Base-by-base conservation (phyloP, 257 asterid genomes). In the Nicotiana attenuata region DNA sequence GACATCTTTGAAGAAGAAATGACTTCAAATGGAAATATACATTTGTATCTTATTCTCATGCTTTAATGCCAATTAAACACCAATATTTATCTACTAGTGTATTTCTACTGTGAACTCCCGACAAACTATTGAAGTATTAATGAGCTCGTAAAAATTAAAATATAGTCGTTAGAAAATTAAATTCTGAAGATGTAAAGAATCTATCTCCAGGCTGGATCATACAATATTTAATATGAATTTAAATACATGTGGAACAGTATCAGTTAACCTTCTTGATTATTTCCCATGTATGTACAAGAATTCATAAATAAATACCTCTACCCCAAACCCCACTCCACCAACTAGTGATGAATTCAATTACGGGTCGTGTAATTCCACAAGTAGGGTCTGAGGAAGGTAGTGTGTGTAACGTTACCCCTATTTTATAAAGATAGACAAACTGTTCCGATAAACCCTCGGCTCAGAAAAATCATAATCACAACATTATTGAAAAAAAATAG, bases 351-450 rank as follows among this genome's bases (percentile, higher is more conserved):
- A 55, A 55, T 55, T 53, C 59, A 53, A 52, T 5, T n/a, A 14
- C 5, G 57, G 5, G 55, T 50, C 17, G 56, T 11, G 17, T 2
- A 28, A 38, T 7, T 7, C 0, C 0, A 7, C 3, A 33, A 35
- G 0, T 8, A 2, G 2, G 8, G 9, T 38, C 47, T 1, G 10
- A 0, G 2, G 0, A 41, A 2, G 9, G 0, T 7, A 41, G 11
- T n/a, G n/a, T n/a, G n/a, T n/a, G n/a, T n/a, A n/a, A n/a, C n/a
- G n/a, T n/a, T n/a, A n/a, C n/a, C n/a, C n/a, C n/a, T n/a, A n/a
- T n/a, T n/a, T n/a, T n/a, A n/a, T n/a, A n/a, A n/a, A n/a, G n/a
- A n/a, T n/a, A n/a, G n/a, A n/a, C n/a, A n/a, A n/a, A n/a, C n/a
- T n/a, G n/a, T n/a, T n/a, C 1, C 28, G 1, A 26, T 26, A 26